A percentile compares a stretch with the other conserved stretches of the same genome.
phyloP scores from a whole-genome alignment of 345 rosid species.

The Melaleuca alternifolia region DNA sequence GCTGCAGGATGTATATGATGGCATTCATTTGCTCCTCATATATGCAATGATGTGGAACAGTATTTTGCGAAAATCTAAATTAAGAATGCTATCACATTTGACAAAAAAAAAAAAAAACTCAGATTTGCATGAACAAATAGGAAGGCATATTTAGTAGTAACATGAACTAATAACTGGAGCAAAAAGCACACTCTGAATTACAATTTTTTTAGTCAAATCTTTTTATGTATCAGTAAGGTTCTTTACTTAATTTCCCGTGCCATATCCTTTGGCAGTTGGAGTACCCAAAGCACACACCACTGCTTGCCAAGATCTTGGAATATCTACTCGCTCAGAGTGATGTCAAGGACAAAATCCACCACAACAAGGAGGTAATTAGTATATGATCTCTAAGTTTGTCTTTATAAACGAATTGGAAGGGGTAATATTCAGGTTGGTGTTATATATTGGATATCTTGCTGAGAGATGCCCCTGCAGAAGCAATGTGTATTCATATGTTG shows the following conservation, averaged over 20 bases:
- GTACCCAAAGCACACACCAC: constrained; percentile 64
- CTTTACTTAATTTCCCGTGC: constrained; percentile 4
- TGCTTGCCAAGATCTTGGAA: constrained; percentile 84
- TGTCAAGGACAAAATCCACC: constrained; percentile 50
- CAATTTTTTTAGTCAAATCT: neutral
- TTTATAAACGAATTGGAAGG: neutral
- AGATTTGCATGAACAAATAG: neutral
- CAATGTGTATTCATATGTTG: neutral
- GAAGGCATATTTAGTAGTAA: neutral
- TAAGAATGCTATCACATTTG: neutral
- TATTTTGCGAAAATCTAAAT: neutral
- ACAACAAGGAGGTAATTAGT: constrained; percentile 51
- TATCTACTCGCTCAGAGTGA: constrained; percentile 52
- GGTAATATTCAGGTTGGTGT: neutral
- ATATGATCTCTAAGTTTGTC: neutral
- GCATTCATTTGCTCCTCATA: neutral
- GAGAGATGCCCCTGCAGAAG: neutral
- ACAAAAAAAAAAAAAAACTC: neutral
- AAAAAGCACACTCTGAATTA: neutral
- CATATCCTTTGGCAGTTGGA: constrained; percentile 52
- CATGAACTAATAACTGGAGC: neutral
- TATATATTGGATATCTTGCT: neutral
- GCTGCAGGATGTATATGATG: neutral
- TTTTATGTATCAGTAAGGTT: neutral
- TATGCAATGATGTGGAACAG: neutral